Base-by-base conservation (phyloP, 805 yeast species). In the Blastobotrys terrestris region DNA sequence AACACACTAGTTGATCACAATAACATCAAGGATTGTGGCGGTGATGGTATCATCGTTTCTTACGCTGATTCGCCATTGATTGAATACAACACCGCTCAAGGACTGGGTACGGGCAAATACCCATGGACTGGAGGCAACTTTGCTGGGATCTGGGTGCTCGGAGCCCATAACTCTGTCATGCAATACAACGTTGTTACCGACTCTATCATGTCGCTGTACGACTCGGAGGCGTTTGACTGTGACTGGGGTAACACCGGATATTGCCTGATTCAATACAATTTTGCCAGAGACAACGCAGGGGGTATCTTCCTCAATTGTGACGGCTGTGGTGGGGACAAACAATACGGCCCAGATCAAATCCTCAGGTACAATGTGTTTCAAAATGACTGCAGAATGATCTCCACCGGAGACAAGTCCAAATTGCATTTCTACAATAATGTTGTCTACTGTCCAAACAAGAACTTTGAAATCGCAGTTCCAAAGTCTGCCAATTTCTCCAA, bases 201-300 rank as follows among this genome's bases (percentile, higher is more conserved):
- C n/a, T 35, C 49, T 6, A 15, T 31, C 21, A 31, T 31, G 42
- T 47, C 49, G 3, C n/a, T 8, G 8, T 5, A 6, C n/a, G 49
- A 47, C 26, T 35, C 43, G 16, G 49, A 47, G 21, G 49, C 49
- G n/a, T 47, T 47, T 35, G 49, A 47, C 44, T 47, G 49, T 31
- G 49, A 47, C 21, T 47, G 49, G 49, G 49, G 49, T n/a, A 47
- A 47, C 41, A 47, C 43, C 3, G 49, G 49, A 20, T 31, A 31
- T 31, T 47, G 49, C 19, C 13, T 39, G 5, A 39, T 47, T 39
- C 43, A 47, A 35, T 47, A 47, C 43, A 47, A 47, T 18, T 47
- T 35, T 26, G 22, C 43, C 43, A 41, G 39, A 20, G 43, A 47
- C 11, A 47, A 47, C 15, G 39, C 39, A 2, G 49, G 49, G 31